A percentile compares a stretch with the other conserved stretches of the same genome.
phyloP scores from a whole-genome alignment of 345 rosid genomes.

The Bruguiera sexangula region DNA sequence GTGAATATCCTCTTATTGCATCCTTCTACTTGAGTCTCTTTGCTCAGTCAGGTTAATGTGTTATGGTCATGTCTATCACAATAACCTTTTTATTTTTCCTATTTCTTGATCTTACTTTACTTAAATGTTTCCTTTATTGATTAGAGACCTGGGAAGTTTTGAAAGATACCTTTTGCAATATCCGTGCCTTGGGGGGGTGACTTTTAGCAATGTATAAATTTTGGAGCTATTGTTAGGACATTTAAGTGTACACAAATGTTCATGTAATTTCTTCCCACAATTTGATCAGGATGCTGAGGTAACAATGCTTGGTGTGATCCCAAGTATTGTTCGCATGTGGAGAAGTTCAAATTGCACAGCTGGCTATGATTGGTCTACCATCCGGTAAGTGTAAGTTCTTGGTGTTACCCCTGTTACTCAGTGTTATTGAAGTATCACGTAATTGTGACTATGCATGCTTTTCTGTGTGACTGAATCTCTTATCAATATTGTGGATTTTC shows the following conservation, averaged over 20 bases:
- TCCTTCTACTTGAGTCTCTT: no score
- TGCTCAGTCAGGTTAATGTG: neutral
- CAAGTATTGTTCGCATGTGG: constrained; percentile 93
- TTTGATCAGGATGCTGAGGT: constrained; percentile 80
- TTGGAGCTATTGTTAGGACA: neutral
- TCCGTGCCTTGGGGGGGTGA: no score
- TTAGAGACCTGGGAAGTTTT: no score
- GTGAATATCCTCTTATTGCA: neutral
- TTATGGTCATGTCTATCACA: neutral
- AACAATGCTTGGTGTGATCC: constrained; percentile 94
- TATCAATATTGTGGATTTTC: constrained; percentile 5
- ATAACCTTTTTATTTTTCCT: neutral
- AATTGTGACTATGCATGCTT: neutral
- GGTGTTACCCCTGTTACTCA: neutral
- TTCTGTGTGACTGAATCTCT: neutral
- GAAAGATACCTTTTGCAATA: no score
- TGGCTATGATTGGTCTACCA: constrained; percentile 93
- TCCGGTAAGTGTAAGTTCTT: constrained; percentile 54
- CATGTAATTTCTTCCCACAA: constrained; percentile 9
- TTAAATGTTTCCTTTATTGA: no score
- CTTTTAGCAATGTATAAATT: no score
- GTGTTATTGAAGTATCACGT: constrained; percentile 1
- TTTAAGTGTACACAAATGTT: neutral
- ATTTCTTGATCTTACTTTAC: neutral
- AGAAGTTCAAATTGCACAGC: constrained; percentile 57